These are phyloP conservation scores for Excoecaria cochinchinensis DNA, from an alignment of 345 rosid species.

Conservation along the genomic window DNA sequence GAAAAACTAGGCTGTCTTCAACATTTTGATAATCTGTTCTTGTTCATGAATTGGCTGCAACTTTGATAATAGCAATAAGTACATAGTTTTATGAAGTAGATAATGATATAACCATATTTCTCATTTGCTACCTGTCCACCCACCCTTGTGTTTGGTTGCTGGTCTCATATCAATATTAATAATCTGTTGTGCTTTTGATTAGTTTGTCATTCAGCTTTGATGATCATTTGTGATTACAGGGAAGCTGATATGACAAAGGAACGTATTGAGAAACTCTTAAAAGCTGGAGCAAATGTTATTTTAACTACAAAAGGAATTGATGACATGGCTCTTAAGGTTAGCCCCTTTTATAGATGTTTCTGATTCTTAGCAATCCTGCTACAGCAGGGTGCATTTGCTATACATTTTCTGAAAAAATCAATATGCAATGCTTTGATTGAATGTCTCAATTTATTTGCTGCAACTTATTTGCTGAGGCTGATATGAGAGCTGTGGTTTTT, in stretches of 20 bases:
- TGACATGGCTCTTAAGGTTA: constrained; percentile 97
- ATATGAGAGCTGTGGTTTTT: background rate
- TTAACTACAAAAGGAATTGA: constrained; percentile 96
- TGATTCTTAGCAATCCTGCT: background rate
- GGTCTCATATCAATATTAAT: background rate
- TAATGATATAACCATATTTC: background rate
- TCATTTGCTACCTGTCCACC: background rate
- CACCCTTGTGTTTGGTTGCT: background rate
- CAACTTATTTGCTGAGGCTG: background rate
- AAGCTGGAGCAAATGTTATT: constrained; percentile 97
- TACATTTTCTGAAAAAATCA: background rate
- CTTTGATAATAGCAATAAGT: background rate
- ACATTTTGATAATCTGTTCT: background rate
- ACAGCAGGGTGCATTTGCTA: background rate
- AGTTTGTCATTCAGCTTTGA: constrained; percentile 6
- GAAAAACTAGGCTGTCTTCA: background rate
- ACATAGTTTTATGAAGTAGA: background rate
- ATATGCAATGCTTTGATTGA: background rate
- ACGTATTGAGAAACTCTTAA: constrained; percentile 85
- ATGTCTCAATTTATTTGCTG: background rate
- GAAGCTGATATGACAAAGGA: constrained; percentile 98
- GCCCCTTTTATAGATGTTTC: constrained; percentile 6
- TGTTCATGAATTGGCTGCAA: background rate
- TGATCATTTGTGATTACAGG: constrained; percentile 44
- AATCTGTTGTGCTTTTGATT: background rate